Evolutionary conservation across 495 filamentous ascomycete species (phyloP).

Genomic region (Xylaria scruposa): DNA sequence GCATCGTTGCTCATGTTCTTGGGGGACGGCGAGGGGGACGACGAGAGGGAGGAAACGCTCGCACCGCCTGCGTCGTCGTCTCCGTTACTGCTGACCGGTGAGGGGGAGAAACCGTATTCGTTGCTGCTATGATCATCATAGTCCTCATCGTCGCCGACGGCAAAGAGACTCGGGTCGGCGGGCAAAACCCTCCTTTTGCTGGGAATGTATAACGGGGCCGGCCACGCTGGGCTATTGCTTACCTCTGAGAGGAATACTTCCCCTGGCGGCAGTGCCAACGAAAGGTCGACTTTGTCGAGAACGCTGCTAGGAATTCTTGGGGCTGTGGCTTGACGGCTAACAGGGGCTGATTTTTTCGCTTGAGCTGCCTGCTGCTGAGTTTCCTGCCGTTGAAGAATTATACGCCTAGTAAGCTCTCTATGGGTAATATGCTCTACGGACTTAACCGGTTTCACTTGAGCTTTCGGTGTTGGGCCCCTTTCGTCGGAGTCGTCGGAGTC

Average conservation of each 20-base stretch:
- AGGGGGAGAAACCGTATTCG: not conserved
- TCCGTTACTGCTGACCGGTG: not conserved
- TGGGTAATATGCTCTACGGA: not conserved
- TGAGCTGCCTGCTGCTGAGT: not conserved
- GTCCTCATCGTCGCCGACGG: not conserved
- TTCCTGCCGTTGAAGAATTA: not conserved
- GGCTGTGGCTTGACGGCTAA: not conserved
- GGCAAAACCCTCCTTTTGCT: not conserved
- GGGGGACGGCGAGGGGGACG: slow-evolving; percentile 1
- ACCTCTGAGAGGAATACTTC: not conserved
- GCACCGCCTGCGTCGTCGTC: too few species aligned
- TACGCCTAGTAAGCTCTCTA: not conserved
- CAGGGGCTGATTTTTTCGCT: not conserved
- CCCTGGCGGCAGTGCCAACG: not conserved
- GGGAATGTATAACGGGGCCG: not conserved
- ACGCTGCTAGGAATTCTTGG: not conserved
- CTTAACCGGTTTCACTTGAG: not conserved
- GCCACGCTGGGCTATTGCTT: not conserved
- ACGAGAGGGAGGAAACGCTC: not conserved
- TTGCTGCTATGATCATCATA: not conserved
- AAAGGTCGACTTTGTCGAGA: not conserved
- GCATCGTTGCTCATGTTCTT: not conserved
- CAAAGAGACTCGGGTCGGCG: not conserved
- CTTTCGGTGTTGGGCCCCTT: not conserved
- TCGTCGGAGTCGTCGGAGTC: not conserved